Conservation (phyloP, 2,329 filamentous ascomycete species). For the Laburnicola sp. region DNA sequence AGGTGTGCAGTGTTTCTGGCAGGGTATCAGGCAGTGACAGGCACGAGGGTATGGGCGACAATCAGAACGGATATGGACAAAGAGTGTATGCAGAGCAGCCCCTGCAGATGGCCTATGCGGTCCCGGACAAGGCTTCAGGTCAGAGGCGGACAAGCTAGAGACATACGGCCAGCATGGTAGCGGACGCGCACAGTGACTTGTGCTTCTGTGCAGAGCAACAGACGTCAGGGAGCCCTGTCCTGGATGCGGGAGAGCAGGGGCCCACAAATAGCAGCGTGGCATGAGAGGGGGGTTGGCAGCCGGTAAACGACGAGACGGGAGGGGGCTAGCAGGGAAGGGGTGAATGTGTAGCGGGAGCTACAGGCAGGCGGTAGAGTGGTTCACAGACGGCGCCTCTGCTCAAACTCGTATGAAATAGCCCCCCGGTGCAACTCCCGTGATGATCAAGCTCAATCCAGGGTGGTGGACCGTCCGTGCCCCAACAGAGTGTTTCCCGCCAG, state of each 20-base stretch:
- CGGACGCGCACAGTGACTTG: constrained; percentile 42
- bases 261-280: constrained; percentile 44
- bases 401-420: constrained; percentile 47
- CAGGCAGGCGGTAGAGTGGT: constrained; percentile 36
- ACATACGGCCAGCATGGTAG: constrained; percentile 37
- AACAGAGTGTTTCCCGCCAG: constrained; percentile 20
- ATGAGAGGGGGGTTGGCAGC: constrained; percentile 36
- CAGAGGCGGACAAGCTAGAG: constrained; percentile 34
- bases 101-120: constrained; percentile 43
- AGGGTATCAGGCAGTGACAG: constrained; percentile 29
- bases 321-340: constrained; percentile 41
- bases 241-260: constrained; percentile 26
- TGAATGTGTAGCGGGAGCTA: constrained; percentile 45
- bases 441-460: constrained; percentile 37
- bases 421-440: constrained; percentile 44
- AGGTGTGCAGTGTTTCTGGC: constrained; percentile 20
- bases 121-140: constrained; percentile 42
- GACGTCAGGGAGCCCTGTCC: constrained; percentile 36
- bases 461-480: constrained; percentile 30
- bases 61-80: constrained; percentile 40
- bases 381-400: constrained; percentile 36
- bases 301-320: constrained; percentile 39
- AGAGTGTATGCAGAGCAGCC: constrained; percentile 39
- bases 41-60: constrained; percentile 31
- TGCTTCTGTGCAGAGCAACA: constrained; percentile 38